Evolutionary conservation across 2,329 filamentous ascomycete genomes (phyloP), one percentile per base, ranked within the genome.

Genomic region (Ceratocystis lukuohia): DNA sequence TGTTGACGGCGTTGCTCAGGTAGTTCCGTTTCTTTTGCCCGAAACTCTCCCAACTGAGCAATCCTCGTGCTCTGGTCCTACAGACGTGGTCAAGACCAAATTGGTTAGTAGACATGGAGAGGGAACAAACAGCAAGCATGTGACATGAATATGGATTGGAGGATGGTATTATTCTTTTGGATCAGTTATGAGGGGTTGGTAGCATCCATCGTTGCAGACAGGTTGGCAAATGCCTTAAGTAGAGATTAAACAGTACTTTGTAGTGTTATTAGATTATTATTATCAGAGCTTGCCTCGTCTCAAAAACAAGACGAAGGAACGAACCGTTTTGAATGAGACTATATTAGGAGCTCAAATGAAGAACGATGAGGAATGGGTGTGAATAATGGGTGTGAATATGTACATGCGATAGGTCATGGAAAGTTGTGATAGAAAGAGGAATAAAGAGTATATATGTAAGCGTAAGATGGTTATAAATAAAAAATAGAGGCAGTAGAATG

Each of bases 1-100:
- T 59, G 37, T 33, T 15, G 57, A 53, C 33, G 44, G 62, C 25
- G 30, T 57, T 59, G 50, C 64, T 25, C 64, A 65, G 50, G 20
- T 65, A 8, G 37, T 65, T 20, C 64, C 50, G 22, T 50, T 57
- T 28, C 53, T 33, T 17, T n/a, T 57, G 15, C 22, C 53, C 8
- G 22, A 57, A 17, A 28, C 53, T 6, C 28, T 57, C 25, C 53
- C 37, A 45, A 20, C 10, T 22, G 44, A 41, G 17, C 8, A n/a
- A 15, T 61, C 30, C 12, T 61, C 30, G 37, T 12, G 37, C 37
- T 41, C 37, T 41, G 37, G 37, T 15, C 3, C 20, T 12, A 50
- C 48, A n/a, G 48, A 50, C n/a, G 48, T 20, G 48, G 48, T 12
- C 48, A 50, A 50, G 48, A n/a, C 48, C 48, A 50, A 50, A 22